Base-by-base conservation (phyloP, 257 asterid genomes). In the Coffea canephora region DNA sequence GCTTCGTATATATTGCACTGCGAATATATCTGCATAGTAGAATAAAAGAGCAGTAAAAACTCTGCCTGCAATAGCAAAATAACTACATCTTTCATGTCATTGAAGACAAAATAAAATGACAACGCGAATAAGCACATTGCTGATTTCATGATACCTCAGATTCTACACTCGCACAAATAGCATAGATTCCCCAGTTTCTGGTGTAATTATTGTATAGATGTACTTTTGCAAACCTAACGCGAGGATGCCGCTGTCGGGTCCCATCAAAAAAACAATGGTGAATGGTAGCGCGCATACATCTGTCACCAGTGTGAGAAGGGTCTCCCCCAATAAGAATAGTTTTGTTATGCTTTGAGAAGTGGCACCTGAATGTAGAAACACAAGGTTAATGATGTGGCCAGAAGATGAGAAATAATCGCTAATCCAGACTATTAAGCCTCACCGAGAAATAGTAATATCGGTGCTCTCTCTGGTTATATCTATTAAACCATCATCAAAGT, bases 261-360 rank as follows among this genome's bases (percentile, higher is more conserved):
- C 98, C 99, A 73, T 95, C 89, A 41, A 95, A 95, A 87, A 93
- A 93, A 73, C 99, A 93, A 80, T 95, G 99, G 87, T 95, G 99
- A 79, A 95, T 88, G n/a, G 97, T 95, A 48, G 93, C 93, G 25
- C 89, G 77, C 9, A 95, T 95, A 84, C 92, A 85, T 86, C 98
- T 84, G 71, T 95, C 99, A 0, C 86, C 86, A 3, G 84, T 84
- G 80, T 91, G 77, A 9, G 93, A 88, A 80, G 98, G 82, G 79
- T 93, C 97, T 11, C 88, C 96, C 27, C 99, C 98, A 1, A 95
- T 92, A 27, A 95, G 96, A 57, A 95, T 76, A 0, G 99, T 89
- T 55, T 95, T 95, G 83, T 95, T 86, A 43, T 95, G 99, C n/a
- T 91, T 87, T 21, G 87, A 84, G 83, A 95, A 93, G 81, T 87